phyloP scores from a whole-genome alignment of 495 filamentous ascomycete species.

The Halenospora varia region DNA sequence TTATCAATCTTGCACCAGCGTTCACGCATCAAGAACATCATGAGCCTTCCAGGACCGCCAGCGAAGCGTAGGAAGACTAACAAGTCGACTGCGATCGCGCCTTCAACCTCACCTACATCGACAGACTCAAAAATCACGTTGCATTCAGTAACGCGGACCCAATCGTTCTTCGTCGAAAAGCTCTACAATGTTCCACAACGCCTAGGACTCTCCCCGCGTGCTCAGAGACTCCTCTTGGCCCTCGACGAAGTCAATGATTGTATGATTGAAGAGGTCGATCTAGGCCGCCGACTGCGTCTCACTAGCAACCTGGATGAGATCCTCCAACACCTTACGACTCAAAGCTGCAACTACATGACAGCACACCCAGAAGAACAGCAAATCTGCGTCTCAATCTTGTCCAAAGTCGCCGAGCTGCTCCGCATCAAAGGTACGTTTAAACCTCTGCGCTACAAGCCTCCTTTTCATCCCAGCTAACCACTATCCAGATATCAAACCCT shows the following conservation, averaged over 20 bases:
- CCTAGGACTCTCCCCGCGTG: background rate
- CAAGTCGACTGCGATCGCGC: no score
- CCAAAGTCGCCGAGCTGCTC: background rate
- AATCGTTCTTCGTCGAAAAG: background rate
- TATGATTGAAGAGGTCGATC: conserved; percentile 31
- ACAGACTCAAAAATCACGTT: no score
- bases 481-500: background rate
- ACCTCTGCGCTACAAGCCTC: background rate
- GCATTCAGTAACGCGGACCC: no score
- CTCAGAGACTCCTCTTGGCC: background rate
- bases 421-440: background rate
- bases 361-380: background rate
- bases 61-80: background rate
- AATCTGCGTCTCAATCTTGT: background rate
- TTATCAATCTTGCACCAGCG: background rate
- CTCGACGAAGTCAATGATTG: conserved; percentile 12
- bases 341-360: background rate
- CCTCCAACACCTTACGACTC: background rate
- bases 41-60: background rate
- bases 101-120: background rate
- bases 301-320: conserved; percentile 3
- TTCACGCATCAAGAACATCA: background rate
- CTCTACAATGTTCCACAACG: background rate
- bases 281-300: conserved; percentile 32
- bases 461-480: background rate